A percentile compares a stretch with the other conserved stretches of the same genome.
Conservation (phyloP, 2,329 filamentous ascomycete species). For the Neoascochyta sp. region DNA sequence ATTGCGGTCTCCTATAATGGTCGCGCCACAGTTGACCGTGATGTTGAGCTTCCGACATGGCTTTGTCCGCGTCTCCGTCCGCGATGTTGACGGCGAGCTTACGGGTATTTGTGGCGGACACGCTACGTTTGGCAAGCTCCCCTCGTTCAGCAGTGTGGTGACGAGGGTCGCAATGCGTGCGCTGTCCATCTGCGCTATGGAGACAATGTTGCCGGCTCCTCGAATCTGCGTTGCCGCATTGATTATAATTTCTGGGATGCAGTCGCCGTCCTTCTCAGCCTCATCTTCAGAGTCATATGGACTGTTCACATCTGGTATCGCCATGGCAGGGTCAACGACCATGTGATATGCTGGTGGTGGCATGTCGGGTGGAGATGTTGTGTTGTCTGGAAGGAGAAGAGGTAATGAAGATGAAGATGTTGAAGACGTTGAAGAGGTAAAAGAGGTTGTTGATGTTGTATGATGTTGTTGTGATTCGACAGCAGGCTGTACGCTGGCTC, state of each 20-base stretch:
- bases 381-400: no score
- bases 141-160: constrained; percentile 17
- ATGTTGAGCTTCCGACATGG: constrained; percentile 24
- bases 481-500: constrained; percentile 18
- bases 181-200: constrained; percentile 31
- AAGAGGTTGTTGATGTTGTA: no score
- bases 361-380: constrained; percentile 13
- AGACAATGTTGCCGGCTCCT: constrained; percentile 35
- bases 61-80: constrained; percentile 8
- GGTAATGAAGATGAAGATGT: no score
- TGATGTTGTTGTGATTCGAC: constrained; percentile 5
- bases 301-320: constrained; percentile 17
- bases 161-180: constrained; percentile 27
- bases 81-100: constrained; percentile 3
- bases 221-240: constrained; percentile 35
- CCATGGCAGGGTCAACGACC: constrained; percentile 20
- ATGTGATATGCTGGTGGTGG: constrained; percentile 32
- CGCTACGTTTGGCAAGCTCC: constrained; percentile 4
- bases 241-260: constrained; percentile 31
- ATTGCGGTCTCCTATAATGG: constrained; percentile 34
- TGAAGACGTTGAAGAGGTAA: no score
- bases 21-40: constrained; percentile 35
- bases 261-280: constrained; percentile 16
- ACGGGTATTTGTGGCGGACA: constrained; percentile 3
- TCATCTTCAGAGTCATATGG: constrained; percentile 19